A percentile compares a stretch with the other conserved stretches of the same genome.
phyloP scores from a whole-genome alignment of 305 asterid genomes.

The Stenogyne calaminthoides region DNA sequence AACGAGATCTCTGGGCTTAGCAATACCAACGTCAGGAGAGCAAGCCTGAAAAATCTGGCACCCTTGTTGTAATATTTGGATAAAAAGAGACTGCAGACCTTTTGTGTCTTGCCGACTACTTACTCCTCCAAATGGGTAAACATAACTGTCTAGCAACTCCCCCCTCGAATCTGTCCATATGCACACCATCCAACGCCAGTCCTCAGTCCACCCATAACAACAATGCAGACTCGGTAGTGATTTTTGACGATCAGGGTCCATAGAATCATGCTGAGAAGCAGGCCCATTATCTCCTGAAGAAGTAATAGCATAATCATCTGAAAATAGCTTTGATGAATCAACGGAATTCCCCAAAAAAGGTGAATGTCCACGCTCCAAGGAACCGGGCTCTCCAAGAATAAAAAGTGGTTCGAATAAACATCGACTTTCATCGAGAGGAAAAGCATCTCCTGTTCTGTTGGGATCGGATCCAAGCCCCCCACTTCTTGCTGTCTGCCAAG shows the following conservation, averaged over 20 bases:
- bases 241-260: slow-evolving; percentile 79
- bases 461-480: slow-evolving; percentile 80
- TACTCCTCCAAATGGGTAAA: slow-evolving; percentile 96
- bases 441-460: slow-evolving; percentile 66
- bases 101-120: slow-evolving; percentile 99
- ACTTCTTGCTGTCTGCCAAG: slow-evolving; percentile 88
- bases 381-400: slow-evolving; percentile 95
- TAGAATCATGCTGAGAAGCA: slow-evolving; percentile 60
- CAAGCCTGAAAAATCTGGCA: slow-evolving; percentile 97
- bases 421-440: slow-evolving; percentile 70
- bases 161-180: slow-evolving; percentile 99
- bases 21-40: slow-evolving; percentile 68
- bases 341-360: slow-evolving; percentile 61
- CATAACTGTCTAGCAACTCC: slow-evolving; percentile 89
- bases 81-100: slow-evolving; percentile 95
- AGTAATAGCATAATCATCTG: slow-evolving; percentile 83
- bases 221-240: slow-evolving; percentile 91
- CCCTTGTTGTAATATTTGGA: slow-evolving; percentile 97
- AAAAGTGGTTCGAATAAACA: slow-evolving; percentile 96
- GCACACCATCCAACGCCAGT: slow-evolving; percentile 99
- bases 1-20: slow-evolving; percentile 93
- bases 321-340: slow-evolving; percentile 69
- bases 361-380: slow-evolving; percentile 81
- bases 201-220: slow-evolving; percentile 99
- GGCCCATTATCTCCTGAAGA: slow-evolving; percentile 77